Percentiles rank a stretch among this genome's conserved stretches.
These are phyloP conservation scores for Hypomontagnella submonticulosa DNA, from an alignment of 495 filamentous ascomycete genomes.

Conservation along the genomic window DNA sequence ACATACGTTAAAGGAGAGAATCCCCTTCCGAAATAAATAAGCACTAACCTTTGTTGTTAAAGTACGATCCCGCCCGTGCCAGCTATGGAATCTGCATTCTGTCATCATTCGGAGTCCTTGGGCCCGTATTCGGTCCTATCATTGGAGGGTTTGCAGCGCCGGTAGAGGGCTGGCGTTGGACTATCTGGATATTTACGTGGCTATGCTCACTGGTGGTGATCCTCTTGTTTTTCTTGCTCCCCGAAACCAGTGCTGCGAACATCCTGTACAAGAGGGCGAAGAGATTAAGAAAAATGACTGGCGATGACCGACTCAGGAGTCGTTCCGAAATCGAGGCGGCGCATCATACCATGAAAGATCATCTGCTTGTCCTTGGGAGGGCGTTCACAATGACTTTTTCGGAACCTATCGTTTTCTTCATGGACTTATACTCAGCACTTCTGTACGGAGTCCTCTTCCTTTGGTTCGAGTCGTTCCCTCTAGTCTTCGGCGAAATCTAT, in stretches of 20 bases:
- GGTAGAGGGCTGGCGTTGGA: conserved; percentile 48
- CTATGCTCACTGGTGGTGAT: conserved; percentile 36
- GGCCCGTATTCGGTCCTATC: conserved; percentile 58
- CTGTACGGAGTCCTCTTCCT: conserved; percentile 82
- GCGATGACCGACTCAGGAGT: conserved; percentile 46
- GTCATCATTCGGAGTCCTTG: conserved; percentile 46
- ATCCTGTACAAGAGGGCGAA: conserved; percentile 51
- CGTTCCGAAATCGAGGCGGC: conserved; percentile 48
- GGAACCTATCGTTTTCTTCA: conserved; percentile 49
- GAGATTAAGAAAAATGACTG: conserved; percentile 43
- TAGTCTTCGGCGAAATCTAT: conserved; percentile 77
- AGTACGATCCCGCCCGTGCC: conserved; percentile 17
- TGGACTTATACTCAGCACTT: conserved; percentile 68
- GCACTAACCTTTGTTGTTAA: no score
- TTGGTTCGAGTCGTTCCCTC: conserved; percentile 82
- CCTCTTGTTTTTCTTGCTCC: conserved; percentile 47
- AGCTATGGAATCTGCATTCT: conserved; percentile 39
- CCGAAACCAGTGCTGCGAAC: conserved; percentile 50
- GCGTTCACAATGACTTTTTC: conserved; percentile 51
- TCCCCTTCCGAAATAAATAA: no score
- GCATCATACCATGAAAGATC: conserved; percentile 41
- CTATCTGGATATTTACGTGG: conserved; percentile 45
- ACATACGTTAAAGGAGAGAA: no score
- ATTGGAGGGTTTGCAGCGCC: conserved; percentile 54
- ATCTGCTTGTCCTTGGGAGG: conserved; percentile 41